A percentile compares a stretch with the other conserved stretches of the same genome.
These are phyloP conservation scores for Craspedostauros australis DNA, from an alignment of 108 stramenopile genomes.

Conservation along the genomic window DNA sequence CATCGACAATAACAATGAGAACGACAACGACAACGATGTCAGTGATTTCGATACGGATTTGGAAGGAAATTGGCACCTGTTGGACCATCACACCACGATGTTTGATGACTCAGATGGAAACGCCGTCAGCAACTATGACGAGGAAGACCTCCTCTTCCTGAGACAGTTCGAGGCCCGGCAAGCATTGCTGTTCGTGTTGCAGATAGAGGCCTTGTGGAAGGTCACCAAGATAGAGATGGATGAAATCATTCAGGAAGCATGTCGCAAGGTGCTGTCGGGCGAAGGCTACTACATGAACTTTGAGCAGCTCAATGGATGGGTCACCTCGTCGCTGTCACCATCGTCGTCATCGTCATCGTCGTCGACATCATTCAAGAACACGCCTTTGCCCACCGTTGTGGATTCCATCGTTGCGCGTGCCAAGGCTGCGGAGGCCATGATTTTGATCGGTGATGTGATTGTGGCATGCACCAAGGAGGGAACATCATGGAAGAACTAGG, in stretches of 20 bases:
- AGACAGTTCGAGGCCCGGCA: slow-evolving; percentile 42
- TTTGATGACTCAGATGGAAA: slow-evolving; percentile 1
- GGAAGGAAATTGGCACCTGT: background rate
- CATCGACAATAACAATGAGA: slow-evolving; percentile 10
- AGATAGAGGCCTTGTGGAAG: slow-evolving; percentile 81
- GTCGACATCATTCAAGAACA: too few species aligned
- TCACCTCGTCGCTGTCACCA: too few species aligned
- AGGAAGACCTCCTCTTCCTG: slow-evolving; percentile 36
- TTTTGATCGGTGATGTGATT: slow-evolving; percentile 69
- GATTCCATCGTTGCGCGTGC: too few species aligned
- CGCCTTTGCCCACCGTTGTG: too few species aligned
- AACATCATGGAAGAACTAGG: slow-evolving; percentile 49
- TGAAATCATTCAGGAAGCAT: slow-evolving; percentile 55
- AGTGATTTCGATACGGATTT: slow-evolving; percentile 1
- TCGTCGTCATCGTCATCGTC: too few species aligned
- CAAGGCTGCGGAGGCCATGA: slow-evolving; percentile 63
- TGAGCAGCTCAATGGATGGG: too few species aligned
- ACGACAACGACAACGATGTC: slow-evolving; percentile 6
- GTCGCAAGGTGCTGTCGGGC: slow-evolving; percentile 45
- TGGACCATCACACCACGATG: too few species aligned
- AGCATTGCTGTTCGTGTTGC: slow-evolving; percentile 52
- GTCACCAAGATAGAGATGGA: slow-evolving; percentile 75
- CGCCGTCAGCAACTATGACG: slow-evolving; percentile 16
- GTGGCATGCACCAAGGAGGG: slow-evolving; percentile 68
- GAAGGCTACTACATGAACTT: too few species aligned